Percentiles rank a stretch among this genome's conserved stretches.
Evolutionary conservation across 805 yeast species (phyloP).

Genomic region (Ogataea minuta): DNA sequence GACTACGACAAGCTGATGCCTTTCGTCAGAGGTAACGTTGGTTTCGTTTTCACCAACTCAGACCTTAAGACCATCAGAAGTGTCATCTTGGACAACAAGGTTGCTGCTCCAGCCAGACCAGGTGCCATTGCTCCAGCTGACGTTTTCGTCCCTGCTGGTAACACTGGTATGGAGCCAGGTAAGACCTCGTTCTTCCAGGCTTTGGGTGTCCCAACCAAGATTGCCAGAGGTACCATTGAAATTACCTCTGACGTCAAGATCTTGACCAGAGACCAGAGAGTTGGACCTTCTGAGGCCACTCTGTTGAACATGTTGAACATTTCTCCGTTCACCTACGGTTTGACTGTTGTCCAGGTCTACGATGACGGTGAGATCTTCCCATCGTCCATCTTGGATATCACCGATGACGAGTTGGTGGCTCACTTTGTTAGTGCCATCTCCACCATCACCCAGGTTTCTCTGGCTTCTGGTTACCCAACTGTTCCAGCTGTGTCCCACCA

Average conservation of each 20-base stretch:
- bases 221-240: slow-evolving; percentile 99
- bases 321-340: slow-evolving; percentile 99
- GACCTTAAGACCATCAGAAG: slow-evolving; percentile 94
- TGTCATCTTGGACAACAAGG: slow-evolving; percentile 82
- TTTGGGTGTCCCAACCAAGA: slow-evolving; percentile 99
- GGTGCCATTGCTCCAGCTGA: slow-evolving; percentile 99
- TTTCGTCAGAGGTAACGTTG: slow-evolving; percentile 95
- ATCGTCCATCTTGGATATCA: slow-evolving; percentile 93
- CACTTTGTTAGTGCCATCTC: slow-evolving; percentile 91
- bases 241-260: slow-evolving; percentile 96
- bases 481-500: slow-evolving; percentile 99
- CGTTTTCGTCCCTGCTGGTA: slow-evolving; percentile 97
- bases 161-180: slow-evolving; percentile 99
- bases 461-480: slow-evolving; percentile 99
- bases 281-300: slow-evolving; percentile 99
- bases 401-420: slow-evolving; percentile 91
- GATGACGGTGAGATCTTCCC: slow-evolving; percentile 99
- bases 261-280: slow-evolving; percentile 79
- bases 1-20: slow-evolving; percentile 95
- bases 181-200: slow-evolving; percentile 99
- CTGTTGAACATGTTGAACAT: slow-evolving; percentile 99
- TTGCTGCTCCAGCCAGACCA: slow-evolving; percentile 99
- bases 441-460: slow-evolving; percentile 92
- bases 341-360: slow-evolving; percentile 94
- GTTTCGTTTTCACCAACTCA: slow-evolving; percentile 98